Conservation (phyloP, 805 yeast species). For the Yarrowia hollandica region DNA sequence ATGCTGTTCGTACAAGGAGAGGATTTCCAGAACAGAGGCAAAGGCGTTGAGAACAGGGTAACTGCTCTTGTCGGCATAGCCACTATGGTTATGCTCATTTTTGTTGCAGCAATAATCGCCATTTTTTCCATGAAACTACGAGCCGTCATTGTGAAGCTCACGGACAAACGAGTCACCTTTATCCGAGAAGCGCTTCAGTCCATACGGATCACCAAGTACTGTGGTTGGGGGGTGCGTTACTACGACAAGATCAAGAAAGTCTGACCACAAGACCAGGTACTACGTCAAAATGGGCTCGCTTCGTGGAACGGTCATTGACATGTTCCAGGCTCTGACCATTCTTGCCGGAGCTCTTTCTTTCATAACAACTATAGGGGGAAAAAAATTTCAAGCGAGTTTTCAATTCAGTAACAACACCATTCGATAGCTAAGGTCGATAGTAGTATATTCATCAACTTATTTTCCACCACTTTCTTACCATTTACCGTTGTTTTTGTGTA, state of each 20-base stretch:
- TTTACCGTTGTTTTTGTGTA: too few species aligned
- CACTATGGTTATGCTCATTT: constrained; percentile 63
- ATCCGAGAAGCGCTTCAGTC: constrained; percentile 90
- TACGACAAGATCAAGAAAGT: constrained; percentile 7
- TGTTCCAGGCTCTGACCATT: constrained; percentile 58
- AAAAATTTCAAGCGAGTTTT: too few species aligned
- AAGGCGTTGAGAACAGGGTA: constrained; percentile 68
- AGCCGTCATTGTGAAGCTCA: constrained; percentile 67
- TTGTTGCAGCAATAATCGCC: constrained; percentile 70
- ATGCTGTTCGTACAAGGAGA: constrained; percentile 49
- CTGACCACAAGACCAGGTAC: not conserved
- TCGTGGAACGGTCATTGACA: constrained; percentile 44
- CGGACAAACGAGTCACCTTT: constrained; percentile 92
- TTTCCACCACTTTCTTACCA: too few species aligned
- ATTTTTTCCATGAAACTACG: constrained; percentile 63
- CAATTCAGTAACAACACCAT: too few species aligned
- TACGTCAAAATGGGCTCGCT: constrained; percentile 45
- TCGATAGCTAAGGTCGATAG: too few species aligned
- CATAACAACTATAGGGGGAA: too few species aligned
- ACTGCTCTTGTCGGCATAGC: constrained; percentile 81
- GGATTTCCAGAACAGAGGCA: constrained; percentile 49
- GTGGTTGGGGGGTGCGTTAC: constrained; percentile 78
- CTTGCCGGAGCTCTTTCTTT: constrained; percentile 69
- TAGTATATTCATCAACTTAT: too few species aligned
- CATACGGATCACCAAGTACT: constrained; percentile 89